Evolutionary conservation across 2,329 filamentous ascomycete genomes (phyloP), one percentile per base, ranked within the genome.

Genomic region (Fusarium camptoceras): DNA sequence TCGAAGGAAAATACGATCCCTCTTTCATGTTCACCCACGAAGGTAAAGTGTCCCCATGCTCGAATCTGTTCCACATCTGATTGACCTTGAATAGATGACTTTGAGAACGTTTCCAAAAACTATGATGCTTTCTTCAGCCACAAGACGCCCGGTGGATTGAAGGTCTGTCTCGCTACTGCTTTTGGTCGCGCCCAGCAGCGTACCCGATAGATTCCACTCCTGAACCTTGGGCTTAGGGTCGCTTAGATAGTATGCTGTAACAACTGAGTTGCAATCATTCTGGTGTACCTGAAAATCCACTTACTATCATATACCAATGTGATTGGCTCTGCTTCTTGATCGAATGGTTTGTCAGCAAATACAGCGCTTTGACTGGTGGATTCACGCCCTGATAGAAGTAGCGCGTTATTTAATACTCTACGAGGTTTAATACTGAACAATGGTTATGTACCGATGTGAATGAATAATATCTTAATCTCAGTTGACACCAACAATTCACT

Each of bases 1-100:
- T 57, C 12, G n/a, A 59, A 8, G 57, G 57, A 0, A 47, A 47
- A 57, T 57, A 59, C 10, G 57, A 59, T 3, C 57, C 50, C 7
- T 59, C 51, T 1, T 59, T 59, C 14, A 46, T 59, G 30, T 59
- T 59, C 6, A 59, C 57, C 0, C 51, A 59, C 9, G 24, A 57
- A 6, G 57, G 57, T 57, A 59, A 4, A 34, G 14, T 37, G 22
- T 2, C 3, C 8, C 12, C 3, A n/a, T 3, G 1, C 0, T 18
- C 2, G 8, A 3, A 2, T 0, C 7, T 6, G 2, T 4, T n/a
- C 5, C 3, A 2, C 1, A 2, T 14, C 28, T 34, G 3, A 30
- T n/a, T 16, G 5, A 12, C 8, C 10, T 3, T 15, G 22, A 2
- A 1, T 3, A 59, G 57, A 59, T 14, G 34, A 57, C 3, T 46